These are phyloP conservation scores for Xerocomellus intermedius DNA, from an alignment of 768 basidiomycete species.

Conservation along the genomic window DNA sequence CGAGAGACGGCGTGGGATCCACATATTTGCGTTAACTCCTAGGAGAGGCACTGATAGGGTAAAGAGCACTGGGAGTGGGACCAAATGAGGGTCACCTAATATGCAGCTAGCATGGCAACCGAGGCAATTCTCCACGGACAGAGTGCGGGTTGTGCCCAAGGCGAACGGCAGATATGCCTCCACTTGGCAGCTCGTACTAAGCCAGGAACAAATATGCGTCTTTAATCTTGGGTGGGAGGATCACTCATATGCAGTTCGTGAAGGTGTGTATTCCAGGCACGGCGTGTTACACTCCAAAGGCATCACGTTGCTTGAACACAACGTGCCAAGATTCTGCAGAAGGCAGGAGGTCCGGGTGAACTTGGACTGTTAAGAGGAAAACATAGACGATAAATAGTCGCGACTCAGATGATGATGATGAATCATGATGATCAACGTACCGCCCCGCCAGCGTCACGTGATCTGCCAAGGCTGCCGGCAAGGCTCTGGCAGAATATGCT, in stretches of 20 bases:
- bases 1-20: not conserved
- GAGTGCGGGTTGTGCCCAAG: not conserved
- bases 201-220: not conserved
- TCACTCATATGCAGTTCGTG: not conserved
- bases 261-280: not conserved
- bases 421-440: too few relatives aligned
- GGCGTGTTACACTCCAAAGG: not conserved
- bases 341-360: not conserved
- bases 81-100: not conserved
- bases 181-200: not conserved
- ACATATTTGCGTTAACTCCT: not conserved
- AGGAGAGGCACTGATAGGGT: not conserved
- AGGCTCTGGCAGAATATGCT: not conserved
- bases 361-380: not conserved
- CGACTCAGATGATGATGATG: too few relatives aligned
- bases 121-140: not conserved
- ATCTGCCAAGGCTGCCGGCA: not conserved
- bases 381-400: too few relatives aligned
- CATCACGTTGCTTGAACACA: not conserved
- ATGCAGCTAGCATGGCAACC: not conserved
- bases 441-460: not conserved
- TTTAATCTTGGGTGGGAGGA: too few relatives aligned
- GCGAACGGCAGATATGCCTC: slow-evolving; percentile 12
- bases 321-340: not conserved
- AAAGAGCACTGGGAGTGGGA: not conserved